Evolutionary conservation across 192 early-diverging fungal species (phyloP).

Genomic region (Spizellomyces sp.): DNA sequence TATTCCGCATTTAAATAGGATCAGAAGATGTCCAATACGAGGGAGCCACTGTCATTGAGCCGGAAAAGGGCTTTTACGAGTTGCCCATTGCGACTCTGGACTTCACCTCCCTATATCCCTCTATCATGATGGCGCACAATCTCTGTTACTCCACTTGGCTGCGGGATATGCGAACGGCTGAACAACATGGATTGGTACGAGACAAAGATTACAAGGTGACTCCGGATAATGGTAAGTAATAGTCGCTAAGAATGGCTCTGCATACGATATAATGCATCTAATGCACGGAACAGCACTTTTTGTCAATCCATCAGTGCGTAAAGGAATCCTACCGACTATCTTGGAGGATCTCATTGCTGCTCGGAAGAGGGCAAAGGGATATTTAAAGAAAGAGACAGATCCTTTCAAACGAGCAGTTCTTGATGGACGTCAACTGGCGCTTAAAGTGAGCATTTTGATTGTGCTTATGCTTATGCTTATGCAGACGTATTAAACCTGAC

Average conservation of each 20-base stretch:
- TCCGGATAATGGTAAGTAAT: slow-evolving; percentile 74
- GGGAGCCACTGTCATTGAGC: slow-evolving; percentile 97
- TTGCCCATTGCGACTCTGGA: slow-evolving; percentile 97
- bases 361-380: slow-evolving; percentile 89
- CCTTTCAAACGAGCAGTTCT: slow-evolving; percentile 92
- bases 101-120: slow-evolving; percentile 97
- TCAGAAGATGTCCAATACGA: slow-evolving; percentile 86
- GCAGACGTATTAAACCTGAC: not conserved
- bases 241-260: not conserved
- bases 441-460: slow-evolving; percentile 62
- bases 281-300: slow-evolving; percentile 55
- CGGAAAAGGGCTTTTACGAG: slow-evolving; percentile 90
- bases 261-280: not conserved
- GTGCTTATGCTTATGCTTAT: not conserved
- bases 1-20: slow-evolving; percentile 35
- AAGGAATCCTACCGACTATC: slow-evolving; percentile 87
- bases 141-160: slow-evolving; percentile 95
- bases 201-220: slow-evolving; percentile 87
- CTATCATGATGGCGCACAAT: slow-evolving; percentile 99
- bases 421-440: slow-evolving; percentile 93
- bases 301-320: slow-evolving; percentile 69
- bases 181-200: slow-evolving; percentile 53
- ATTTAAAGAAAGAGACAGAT: slow-evolving; percentile 96
- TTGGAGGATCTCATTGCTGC: slow-evolving; percentile 86
- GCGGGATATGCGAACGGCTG: slow-evolving; percentile 52